Conservation (phyloP, 257 asterid species). For the Solanum sitiens region DNA sequence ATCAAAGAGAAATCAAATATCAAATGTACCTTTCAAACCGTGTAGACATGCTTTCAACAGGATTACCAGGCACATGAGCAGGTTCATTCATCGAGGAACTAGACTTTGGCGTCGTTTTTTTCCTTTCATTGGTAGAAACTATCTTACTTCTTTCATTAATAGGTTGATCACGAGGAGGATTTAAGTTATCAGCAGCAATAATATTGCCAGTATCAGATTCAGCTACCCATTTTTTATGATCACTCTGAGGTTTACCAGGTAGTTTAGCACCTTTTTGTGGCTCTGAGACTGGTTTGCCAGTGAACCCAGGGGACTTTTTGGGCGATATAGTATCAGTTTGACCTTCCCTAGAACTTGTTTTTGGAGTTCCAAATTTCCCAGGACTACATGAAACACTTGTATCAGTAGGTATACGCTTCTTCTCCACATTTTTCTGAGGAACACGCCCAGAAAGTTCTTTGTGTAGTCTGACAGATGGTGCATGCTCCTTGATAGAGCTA, state of each 20-base stretch:
- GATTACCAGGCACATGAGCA: conserved; percentile 29
- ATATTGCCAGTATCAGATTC: conserved; percentile 14
- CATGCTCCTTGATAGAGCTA: conserved; percentile 31
- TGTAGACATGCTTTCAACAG: conserved; percentile 19
- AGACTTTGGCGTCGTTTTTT: conserved; percentile 39
- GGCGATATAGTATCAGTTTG: conserved; percentile 42
- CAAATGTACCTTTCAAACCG: conserved; percentile 51
- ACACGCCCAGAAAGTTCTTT: conserved; percentile 23
- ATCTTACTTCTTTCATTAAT: conserved; percentile 39
- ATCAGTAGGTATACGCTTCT: conserved; percentile 28
- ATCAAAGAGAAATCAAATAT: neutral
- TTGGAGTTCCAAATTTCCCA: conserved; percentile 28
- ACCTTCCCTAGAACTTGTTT: conserved; percentile 23
- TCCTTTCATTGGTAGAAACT: conserved; percentile 37
- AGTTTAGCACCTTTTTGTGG: conserved; percentile 30
- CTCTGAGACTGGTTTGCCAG: conserved; percentile 28
- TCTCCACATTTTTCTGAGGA: conserved; percentile 32
- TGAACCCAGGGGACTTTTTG: conserved; percentile 28
- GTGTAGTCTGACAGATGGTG: conserved; percentile 24
- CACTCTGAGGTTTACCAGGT: conserved; percentile 25
- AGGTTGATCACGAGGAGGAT: conserved; percentile 29
- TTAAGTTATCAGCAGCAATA: conserved; percentile 25
- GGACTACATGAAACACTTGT: conserved; percentile 21
- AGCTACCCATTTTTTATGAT: conserved; percentile 36
- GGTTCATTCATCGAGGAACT: conserved; percentile 27